Conservation (phyloP, 768 basidiomycete species). For the Dacryopinax primogenitus region DNA sequence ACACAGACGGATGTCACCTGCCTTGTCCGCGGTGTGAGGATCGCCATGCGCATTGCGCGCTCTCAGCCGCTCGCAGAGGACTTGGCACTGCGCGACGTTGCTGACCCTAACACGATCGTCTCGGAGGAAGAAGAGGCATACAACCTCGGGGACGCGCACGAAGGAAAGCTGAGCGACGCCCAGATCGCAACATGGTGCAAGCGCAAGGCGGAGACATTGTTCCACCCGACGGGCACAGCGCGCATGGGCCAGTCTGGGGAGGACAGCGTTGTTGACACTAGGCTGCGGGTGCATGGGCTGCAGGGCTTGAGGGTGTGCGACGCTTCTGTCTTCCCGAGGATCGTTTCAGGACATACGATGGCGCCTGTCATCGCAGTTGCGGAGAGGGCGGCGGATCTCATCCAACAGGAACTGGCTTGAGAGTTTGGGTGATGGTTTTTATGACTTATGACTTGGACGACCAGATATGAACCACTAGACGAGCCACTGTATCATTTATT, state of each 20-base stretch:
- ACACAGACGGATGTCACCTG: slow-evolving; percentile 9
- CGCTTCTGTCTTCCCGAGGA: slow-evolving; percentile 35
- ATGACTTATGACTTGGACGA: not conserved
- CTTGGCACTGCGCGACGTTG: slow-evolving; percentile 26
- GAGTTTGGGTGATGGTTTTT: not conserved
- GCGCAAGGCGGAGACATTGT: slow-evolving; percentile 30
- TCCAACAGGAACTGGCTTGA: not conserved
- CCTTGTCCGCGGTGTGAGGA: slow-evolving; percentile 7
- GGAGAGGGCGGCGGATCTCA: slow-evolving; percentile 20
- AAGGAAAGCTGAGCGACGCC: slow-evolving; percentile 28
- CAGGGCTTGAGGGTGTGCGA: slow-evolving; percentile 36
- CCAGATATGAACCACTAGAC: no score
- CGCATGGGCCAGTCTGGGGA: slow-evolving; percentile 29
- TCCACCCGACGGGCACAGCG: slow-evolving; percentile 33
- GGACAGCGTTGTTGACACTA: slow-evolving; percentile 35
- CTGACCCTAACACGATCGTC: slow-evolving; percentile 32
- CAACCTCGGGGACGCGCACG: slow-evolving; percentile 25
- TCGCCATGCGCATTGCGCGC: not conserved
- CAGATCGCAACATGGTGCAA: slow-evolving; percentile 16
- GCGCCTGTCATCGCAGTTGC: slow-evolving; percentile 17
- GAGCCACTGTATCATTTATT: no score
- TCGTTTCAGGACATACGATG: slow-evolving; percentile 35
- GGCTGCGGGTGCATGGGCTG: slow-evolving; percentile 34
- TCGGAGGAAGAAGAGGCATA: slow-evolving; percentile 15
- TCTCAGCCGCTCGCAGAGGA: slow-evolving; percentile 19